Conservation (phyloP, 257 asterid genomes). For the Datura wrightii region DNA sequence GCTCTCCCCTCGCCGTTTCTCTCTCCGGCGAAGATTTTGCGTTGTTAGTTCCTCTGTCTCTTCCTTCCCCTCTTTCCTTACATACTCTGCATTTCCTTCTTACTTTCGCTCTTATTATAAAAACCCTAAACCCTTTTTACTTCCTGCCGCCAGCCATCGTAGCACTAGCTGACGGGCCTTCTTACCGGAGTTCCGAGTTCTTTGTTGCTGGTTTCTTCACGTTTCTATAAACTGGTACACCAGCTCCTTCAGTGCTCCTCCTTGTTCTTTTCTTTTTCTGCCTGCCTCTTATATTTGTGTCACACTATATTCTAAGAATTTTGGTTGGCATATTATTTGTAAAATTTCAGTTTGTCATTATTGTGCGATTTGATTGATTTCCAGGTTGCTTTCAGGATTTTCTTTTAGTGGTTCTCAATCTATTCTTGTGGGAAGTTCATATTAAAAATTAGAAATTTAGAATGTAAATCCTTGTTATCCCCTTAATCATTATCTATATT, state of each 20-base stretch:
- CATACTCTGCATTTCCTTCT: not conserved
- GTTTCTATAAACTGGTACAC: slow-evolving; percentile 4
- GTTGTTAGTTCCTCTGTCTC: not conserved
- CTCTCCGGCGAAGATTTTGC: not conserved
- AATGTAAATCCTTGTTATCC: not conserved
- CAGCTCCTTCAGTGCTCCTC: not conserved
- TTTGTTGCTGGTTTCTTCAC: not conserved
- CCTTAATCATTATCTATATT: not conserved
- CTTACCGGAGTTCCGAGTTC: not conserved
- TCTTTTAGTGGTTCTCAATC: not conserved
- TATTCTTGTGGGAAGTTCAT: not conserved
- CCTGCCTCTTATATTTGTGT: not conserved
- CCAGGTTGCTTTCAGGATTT: not conserved
- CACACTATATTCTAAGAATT: slow-evolving; percentile 11
- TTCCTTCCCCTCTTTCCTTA: not conserved
- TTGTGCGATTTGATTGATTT: not conserved
- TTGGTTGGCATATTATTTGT: not conserved
- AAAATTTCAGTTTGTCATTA: not conserved
- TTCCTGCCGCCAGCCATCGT: not conserved
- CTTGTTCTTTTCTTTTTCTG: not conserved
- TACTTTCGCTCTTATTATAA: not conserved
- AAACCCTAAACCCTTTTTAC: not conserved
- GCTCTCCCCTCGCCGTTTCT: not conserved
- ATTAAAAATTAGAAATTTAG: not conserved
- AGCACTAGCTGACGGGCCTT: not conserved